Base-by-base conservation (phyloP, 1,139 yeast genomes). In the Magnusiomyces sp. region DNA sequence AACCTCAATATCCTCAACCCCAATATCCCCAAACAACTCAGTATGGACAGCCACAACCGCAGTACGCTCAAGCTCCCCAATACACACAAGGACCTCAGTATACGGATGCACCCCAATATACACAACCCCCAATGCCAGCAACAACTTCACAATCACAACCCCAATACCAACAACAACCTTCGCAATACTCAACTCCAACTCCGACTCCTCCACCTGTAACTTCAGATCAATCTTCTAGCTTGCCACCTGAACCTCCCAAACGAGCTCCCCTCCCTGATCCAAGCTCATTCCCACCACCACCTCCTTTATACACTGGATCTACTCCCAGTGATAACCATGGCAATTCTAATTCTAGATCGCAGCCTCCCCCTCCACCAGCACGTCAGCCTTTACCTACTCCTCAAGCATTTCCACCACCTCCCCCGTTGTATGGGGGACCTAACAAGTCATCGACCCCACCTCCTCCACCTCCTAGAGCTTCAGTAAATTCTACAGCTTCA, bases 391-490 rank as follows among this genome's bases (percentile, higher is more conserved):
- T 31, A 19, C 43, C 36, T 40, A 39, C 23, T 20, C 50, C 45
- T 7, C 40, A 40, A 17, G 11, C 45, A 10, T 38, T 48, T 20
- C 49, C 45, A 33, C 29, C 50, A 19, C 47, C 33, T 29, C 39
- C 47, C 16, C 44, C 43, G 20, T 27, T 29, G 20, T 33, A 40
- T 34, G 27, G 14, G 27, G 44, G 33, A 20, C 34, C 39, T 9
- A 32, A 7, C 16, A 16, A 11, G 43, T n/a, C n/a, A n/a, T n/a
- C n/a, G n/a, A n/a, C n/a, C n/a, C n/a, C n/a, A n/a, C n/a, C n/a
- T n/a, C n/a, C n/a, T n/a, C n/a, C n/a, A n/a, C n/a, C n/a, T n/a
- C n/a, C n/a, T n/a, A n/a, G n/a, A n/a, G n/a, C n/a, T n/a, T n/a
- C n/a, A n/a, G n/a, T n/a, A n/a, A n/a, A n/a, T n/a, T n/a, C n/a